Conservation (phyloP, 148 eudicot species). For the Diospyros lotus region DNA sequence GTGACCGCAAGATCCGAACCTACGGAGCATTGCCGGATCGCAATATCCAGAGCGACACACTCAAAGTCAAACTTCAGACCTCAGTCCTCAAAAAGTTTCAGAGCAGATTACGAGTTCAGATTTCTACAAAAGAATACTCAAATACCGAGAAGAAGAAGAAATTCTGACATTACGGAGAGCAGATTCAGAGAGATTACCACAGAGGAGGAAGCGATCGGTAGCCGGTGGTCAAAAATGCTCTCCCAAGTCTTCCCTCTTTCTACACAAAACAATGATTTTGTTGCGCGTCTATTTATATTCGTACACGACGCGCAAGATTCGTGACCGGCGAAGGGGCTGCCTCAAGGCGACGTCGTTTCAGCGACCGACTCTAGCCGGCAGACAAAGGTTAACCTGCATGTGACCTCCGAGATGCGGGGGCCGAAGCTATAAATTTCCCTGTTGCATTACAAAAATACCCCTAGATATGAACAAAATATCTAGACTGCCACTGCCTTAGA, state of each 20-base stretch:
- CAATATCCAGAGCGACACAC: background rate
- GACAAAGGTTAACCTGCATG: constrained; percentile 2
- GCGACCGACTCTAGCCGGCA: constrained; percentile 19
- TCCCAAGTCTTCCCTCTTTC: background rate
- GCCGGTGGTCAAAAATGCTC: constrained; percentile 3
- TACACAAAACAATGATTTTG: background rate
- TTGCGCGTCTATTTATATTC: no score
- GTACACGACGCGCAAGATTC: no score
- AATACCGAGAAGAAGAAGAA: background rate
- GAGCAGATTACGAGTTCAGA: background rate
- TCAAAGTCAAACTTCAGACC: background rate
- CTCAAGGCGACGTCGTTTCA: constrained; percentile 14
- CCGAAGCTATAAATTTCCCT: background rate
- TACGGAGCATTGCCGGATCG: background rate
- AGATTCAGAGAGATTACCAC: constrained; percentile 9
- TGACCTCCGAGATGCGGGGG: background rate
- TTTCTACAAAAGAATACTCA: background rate
- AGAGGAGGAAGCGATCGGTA: background rate
- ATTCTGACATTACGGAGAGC: background rate
- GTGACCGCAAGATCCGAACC: constrained; percentile 6
- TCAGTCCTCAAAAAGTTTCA: background rate
- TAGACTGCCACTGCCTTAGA: background rate
- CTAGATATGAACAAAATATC: background rate
- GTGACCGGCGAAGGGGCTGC: constrained; percentile 15
- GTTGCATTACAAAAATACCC: background rate